A percentile compares a stretch with the other conserved stretches of the same genome.
These are phyloP conservation scores for Schizochytrium sp. DNA, from an alignment of 108 stramenopile genomes.

Conservation along the genomic window DNA sequence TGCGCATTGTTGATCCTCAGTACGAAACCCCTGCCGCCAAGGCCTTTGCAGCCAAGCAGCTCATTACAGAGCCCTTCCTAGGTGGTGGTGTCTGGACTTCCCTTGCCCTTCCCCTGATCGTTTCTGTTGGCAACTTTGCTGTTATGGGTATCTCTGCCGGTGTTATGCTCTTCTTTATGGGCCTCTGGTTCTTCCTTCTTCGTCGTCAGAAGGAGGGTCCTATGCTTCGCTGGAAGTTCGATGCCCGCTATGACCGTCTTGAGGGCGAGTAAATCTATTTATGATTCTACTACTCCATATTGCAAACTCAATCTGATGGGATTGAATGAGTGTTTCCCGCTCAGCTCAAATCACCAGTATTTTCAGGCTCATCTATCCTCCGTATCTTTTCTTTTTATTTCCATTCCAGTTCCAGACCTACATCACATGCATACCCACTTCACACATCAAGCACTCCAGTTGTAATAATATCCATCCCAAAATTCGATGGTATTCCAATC, in stretches of 20 bases:
- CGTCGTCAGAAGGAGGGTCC: constrained; percentile 42
- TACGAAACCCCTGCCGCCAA: constrained; percentile 28
- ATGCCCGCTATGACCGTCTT: background rate
- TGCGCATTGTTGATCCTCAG: constrained; percentile 52
- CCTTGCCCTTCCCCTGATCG: constrained; percentile 41
- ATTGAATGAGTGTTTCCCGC: no score
- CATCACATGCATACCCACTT: no score
- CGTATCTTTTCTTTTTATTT: no score
- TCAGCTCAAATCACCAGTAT: no score
- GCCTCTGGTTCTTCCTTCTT: constrained; percentile 5
- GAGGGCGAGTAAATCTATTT: no score
- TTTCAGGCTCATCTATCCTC: no score
- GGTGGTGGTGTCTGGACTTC: constrained; percentile 56
- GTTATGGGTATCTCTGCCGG: constrained; percentile 1
- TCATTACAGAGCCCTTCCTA: constrained; percentile 26
- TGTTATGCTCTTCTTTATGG: constrained; percentile 26
- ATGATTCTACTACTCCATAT: background rate
- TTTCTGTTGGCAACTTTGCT: background rate
- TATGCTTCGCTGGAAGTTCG: background rate
- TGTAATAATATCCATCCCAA: no score
- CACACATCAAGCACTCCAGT: no score
- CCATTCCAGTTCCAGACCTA: no score
- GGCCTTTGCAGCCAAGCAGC: constrained; percentile 40
- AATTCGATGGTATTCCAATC: no score
- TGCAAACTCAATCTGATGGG: no score